These are phyloP conservation scores for Ascochyta clinopodiicola DNA, from an alignment of 2,329 filamentous ascomycete genomes.

Conservation along the genomic window DNA sequence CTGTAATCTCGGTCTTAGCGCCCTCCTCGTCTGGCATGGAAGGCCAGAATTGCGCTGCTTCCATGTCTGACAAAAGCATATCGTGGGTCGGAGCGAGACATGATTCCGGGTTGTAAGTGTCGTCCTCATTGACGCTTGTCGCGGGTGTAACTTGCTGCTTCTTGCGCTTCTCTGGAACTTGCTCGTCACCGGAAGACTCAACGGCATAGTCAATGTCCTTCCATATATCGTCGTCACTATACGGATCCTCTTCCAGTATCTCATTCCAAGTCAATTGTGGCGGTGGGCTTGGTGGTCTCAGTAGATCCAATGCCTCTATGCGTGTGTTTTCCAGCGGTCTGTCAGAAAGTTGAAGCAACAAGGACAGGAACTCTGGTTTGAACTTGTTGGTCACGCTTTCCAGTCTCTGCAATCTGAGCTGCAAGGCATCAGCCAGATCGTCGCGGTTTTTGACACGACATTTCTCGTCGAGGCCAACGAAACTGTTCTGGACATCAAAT, in stretches of 20 bases:
- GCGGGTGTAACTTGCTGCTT: slow-evolving; percentile 36
- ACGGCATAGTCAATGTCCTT: slow-evolving; percentile 69
- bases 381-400: slow-evolving; percentile 64
- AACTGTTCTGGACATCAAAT: slow-evolving; percentile 53
- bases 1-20: slow-evolving; percentile 60
- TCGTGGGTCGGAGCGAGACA: slow-evolving; percentile 40
- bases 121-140: slow-evolving; percentile 49
- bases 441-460: slow-evolving; percentile 83
- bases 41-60: slow-evolving; percentile 58
- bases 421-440: slow-evolving; percentile 74
- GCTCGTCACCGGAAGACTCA: slow-evolving; percentile 70
- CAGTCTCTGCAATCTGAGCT: slow-evolving; percentile 66
- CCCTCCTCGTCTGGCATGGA: slow-evolving; percentile 13
- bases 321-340: slow-evolving; percentile 74
- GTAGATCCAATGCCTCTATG: slow-evolving; percentile 66
- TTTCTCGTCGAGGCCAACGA: slow-evolving; percentile 74
- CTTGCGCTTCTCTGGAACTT: slow-evolving; percentile 38
- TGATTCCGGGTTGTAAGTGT: slow-evolving; percentile 42
- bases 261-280: slow-evolving; percentile 76
- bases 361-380: slow-evolving; percentile 78
- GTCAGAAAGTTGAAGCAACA: slow-evolving; percentile 83
- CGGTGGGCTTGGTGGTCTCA: slow-evolving; percentile 57
- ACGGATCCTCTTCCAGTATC: slow-evolving; percentile 76
- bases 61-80: slow-evolving; percentile 47
- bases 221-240: slow-evolving; percentile 75